Evolutionary conservation across 176 grass and related monocot species (phyloP), one percentile per base, ranked within the genome.

Genomic region (Zea mays): DNA sequence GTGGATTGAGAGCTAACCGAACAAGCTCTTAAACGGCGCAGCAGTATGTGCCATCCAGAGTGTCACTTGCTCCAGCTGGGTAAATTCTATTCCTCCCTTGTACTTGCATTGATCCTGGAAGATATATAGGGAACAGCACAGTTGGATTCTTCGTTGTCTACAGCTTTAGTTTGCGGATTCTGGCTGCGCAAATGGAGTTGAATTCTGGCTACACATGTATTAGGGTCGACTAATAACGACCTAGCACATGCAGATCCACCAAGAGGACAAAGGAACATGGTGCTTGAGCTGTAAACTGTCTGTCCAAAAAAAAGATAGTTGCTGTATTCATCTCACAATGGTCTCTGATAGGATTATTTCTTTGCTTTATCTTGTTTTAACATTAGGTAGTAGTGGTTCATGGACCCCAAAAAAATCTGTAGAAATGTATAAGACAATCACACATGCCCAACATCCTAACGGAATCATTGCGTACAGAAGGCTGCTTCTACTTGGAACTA

Each of bases 241-340:
- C 71, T 88, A 71, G 47, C 81, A 76, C 39, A 81, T 81, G 76
- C 64, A 71, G 65, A 48, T 48, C 71, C 83, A 63, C 77, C 50
- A 27, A 27, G 27, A 27, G 10, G 71, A 76, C 81, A 84, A 10
- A 63, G 6, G 54, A 74, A 84, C 81, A 70, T 79, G 86, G 36
- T 84, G 16, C 70, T 74, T 88, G 62, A 88, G 86, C 71, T 84
- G 71, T 88, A 88, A 88, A 80, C 56, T 75, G 63, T 43, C 71
- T 69, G 55, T 37, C 8, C 10, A 52, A 63, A 16, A 55, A 4
- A 67, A 10, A 74, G 6, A 70, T 38, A 49, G 20, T 63, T 59
- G 11, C 52, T 74, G 36, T 88, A 69, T 73, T 80, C 46, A 78
- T 65, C 57, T 58, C 10, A 63, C 10, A 10, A 71, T 75, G 65